These are phyloP conservation scores for Colletotrichum brevisporum DNA, from an alignment of 2,329 filamentous ascomycete genomes.

Conservation along the genomic window DNA sequence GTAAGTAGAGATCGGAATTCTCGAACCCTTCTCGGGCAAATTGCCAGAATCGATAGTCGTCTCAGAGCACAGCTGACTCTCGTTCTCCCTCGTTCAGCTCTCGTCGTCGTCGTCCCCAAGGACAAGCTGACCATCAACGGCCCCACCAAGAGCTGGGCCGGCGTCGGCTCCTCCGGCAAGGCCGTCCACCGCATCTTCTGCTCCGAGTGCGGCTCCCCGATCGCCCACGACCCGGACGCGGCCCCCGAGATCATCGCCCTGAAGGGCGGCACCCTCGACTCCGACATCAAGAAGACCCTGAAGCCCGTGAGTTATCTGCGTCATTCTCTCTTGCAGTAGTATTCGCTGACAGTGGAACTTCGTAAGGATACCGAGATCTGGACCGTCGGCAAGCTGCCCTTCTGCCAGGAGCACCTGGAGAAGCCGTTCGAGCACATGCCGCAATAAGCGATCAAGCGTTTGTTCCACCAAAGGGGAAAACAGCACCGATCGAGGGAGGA, in stretches of 20 bases:
- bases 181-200: slow-evolving; percentile 79
- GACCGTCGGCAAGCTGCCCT: slow-evolving; percentile 77
- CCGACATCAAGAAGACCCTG: slow-evolving; percentile 76
- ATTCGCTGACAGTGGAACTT: not conserved
- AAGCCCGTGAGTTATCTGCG: slow-evolving; percentile 67
- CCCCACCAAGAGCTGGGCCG: slow-evolving; percentile 75
- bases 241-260: slow-evolving; percentile 78
- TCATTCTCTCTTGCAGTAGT: not conserved
- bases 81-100: slow-evolving; percentile 58
- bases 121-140: slow-evolving; percentile 74
- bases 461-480: not conserved
- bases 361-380: slow-evolving; percentile 77
- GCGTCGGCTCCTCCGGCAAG: slow-evolving; percentile 72
- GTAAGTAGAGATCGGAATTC: slow-evolving; percentile 59
- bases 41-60: not conserved
- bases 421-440: slow-evolving; percentile 77
- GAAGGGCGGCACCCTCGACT: slow-evolving; percentile 76
- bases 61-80: not conserved
- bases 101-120: slow-evolving; percentile 77
- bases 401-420: slow-evolving; percentile 75
- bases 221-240: slow-evolving; percentile 79
- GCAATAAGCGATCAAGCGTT: slow-evolving; percentile 53
- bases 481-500: not conserved
- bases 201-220: slow-evolving; percentile 77
- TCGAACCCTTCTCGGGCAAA: not conserved